Evolutionary conservation across 768 basidiomycete species (phyloP).

Genomic region (Ramaria sp.): DNA sequence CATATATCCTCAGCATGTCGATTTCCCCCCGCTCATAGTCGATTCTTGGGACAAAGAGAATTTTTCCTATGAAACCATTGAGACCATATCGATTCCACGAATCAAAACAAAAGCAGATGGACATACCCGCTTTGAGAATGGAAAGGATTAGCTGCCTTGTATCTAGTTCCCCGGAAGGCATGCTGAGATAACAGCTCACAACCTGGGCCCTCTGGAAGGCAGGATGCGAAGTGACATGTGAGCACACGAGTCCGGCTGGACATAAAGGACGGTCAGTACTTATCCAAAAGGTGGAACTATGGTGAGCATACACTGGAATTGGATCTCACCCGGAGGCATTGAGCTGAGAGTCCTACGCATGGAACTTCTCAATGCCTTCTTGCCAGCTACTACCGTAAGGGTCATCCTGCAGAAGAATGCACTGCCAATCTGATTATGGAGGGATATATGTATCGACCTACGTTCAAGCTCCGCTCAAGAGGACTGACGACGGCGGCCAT

Average conservation of each 20-base stretch:
- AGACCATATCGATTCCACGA: not conserved
- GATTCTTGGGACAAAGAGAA: slow-evolving; percentile 61
- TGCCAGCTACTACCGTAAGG: slow-evolving; percentile 18
- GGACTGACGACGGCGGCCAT: too few relatives aligned
- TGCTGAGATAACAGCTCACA: slow-evolving; percentile 70
- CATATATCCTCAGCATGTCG: slow-evolving; percentile 57
- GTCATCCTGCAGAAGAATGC: not conserved
- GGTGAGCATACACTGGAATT: slow-evolving; percentile 45
- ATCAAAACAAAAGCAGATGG: not conserved
- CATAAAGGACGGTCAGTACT: slow-evolving; percentile 16
- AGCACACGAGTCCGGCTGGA: not conserved
- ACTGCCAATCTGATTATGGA: too few relatives aligned
- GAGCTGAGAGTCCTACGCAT: slow-evolving; percentile 33
- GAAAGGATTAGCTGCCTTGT: slow-evolving; percentile 40
- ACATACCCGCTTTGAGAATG: slow-evolving; percentile 46
- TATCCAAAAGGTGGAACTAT: slow-evolving; percentile 3
- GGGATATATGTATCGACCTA: too few relatives aligned
- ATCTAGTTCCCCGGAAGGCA: slow-evolving; percentile 62
- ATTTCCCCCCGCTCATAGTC: slow-evolving; percentile 36
- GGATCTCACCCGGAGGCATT: slow-evolving; percentile 33
- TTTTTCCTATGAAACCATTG: slow-evolving; percentile 45
- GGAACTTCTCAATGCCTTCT: slow-evolving; percentile 42
- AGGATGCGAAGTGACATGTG: slow-evolving; percentile 36
- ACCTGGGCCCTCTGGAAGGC: slow-evolving; percentile 37
- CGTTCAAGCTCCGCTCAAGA: too few relatives aligned